These are phyloP conservation scores for Mercurialis annua DNA, from an alignment of 345 rosid genomes.

Conservation along the genomic window DNA sequence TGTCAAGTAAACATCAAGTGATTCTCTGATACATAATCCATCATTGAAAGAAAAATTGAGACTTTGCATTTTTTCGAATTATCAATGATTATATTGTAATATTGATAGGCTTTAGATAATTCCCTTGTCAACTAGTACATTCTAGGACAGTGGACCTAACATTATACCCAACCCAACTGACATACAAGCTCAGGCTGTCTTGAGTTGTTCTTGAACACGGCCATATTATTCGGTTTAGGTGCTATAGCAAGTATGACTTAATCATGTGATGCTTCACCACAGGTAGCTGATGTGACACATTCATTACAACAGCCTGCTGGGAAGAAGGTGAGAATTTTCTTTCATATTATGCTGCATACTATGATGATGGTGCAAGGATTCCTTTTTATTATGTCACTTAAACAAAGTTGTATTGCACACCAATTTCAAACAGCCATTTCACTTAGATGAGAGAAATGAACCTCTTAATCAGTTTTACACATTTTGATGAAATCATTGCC, in stretches of 20 bases:
- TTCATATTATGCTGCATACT: neutral
- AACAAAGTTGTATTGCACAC: neutral
- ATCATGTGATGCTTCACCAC: conserved; percentile 21
- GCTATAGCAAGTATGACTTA: neutral
- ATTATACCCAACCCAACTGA: no score
- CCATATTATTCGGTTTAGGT: neutral
- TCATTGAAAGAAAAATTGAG: neutral
- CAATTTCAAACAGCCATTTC: neutral
- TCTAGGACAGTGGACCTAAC: no score
- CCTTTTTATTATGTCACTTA: conserved; percentile 1
- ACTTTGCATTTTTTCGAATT: neutral
- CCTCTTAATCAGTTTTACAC: neutral
- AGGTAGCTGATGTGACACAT: conserved; percentile 96
- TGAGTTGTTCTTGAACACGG: neutral
- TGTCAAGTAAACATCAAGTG: neutral
- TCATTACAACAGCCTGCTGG: conserved; percentile 97
- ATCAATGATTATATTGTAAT: neutral
- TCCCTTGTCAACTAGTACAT: neutral
- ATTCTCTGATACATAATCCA: neutral
- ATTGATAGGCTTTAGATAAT: neutral
- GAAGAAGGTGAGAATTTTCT: conserved; percentile 52
- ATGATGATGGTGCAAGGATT: conserved; percentile 6
- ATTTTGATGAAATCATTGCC: neutral
- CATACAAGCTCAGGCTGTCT: no score
- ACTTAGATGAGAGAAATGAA: neutral